Evolutionary conservation across 176 grass and related monocot species (phyloP).

Genomic region (Phoenix dactylifera): DNA sequence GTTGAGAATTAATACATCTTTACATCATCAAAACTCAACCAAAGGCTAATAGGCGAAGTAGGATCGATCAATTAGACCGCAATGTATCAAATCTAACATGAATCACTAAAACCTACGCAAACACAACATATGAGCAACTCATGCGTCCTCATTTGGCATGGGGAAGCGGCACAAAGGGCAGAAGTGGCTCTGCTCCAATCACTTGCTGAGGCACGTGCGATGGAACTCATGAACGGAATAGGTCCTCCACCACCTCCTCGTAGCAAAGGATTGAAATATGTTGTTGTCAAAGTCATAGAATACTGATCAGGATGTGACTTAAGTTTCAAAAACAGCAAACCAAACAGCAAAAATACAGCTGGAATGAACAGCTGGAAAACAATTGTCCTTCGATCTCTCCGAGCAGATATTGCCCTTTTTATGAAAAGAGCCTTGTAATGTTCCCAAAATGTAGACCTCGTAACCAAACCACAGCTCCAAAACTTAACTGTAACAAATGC

Average conservation of each 20-base stretch:
- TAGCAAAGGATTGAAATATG: conserved; percentile 44
- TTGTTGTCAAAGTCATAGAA: conserved; percentile 30
- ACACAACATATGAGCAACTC: no score
- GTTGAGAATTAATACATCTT: no score
- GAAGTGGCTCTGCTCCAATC: no score
- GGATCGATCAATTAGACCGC: no score
- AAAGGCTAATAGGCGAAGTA: no score
- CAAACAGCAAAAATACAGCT: conserved; percentile 32
- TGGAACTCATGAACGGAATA: conserved; percentile 8
- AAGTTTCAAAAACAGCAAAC: conserved; percentile 35
- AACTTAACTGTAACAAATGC: conserved; percentile 14
- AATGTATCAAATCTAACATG: no score
- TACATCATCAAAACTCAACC: no score
- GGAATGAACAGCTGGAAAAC: no score
- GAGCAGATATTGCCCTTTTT: conserved; percentile 34
- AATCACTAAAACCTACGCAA: no score
- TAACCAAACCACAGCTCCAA: conserved; percentile 23
- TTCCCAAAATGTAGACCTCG: conserved; percentile 28
- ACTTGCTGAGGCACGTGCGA: no score
- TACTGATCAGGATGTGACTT: conserved; percentile 42
- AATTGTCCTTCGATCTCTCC: conserved; percentile 33
- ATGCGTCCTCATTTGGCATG: no score
- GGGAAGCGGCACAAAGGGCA: no score
- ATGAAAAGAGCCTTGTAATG: conserved; percentile 33
- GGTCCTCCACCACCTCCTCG: conserved; percentile 36